Conservation (phyloP, 495 filamentous ascomycete species). For the Neurospora sp. region DNA sequence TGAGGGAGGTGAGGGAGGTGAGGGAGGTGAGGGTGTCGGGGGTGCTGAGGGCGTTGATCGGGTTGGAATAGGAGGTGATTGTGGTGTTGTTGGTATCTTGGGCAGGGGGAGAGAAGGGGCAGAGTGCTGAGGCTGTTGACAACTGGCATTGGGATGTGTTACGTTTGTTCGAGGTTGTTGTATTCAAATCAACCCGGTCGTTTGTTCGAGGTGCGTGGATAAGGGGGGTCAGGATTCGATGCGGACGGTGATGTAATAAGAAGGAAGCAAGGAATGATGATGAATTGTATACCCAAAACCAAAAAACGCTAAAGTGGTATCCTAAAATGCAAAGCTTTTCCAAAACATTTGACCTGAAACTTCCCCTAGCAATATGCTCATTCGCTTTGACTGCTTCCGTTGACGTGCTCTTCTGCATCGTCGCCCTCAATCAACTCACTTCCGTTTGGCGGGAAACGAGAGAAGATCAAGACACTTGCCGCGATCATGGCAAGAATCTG, state of each 20-base stretch:
- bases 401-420: conserved; percentile 4
- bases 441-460: conserved; percentile 35
- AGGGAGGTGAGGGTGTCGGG: background rate
- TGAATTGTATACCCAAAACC: background rate
- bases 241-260: background rate
- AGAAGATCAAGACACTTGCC: conserved; percentile 34
- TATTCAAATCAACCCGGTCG: too few species aligned
- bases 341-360: background rate
- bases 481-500: conserved; percentile 38
- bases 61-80: background rate
- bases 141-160: background rate
- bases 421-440: conserved; percentile 31
- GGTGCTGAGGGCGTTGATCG: background rate
- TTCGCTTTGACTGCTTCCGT: background rate
- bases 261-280: background rate
- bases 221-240: rapidly evolving
- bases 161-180: too few species aligned
- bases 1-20: too few species aligned
- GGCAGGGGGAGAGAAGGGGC: background rate
- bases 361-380: background rate
- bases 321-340: background rate
- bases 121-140: background rate
- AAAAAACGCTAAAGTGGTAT: background rate
- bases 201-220: background rate
- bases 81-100: background rate